These are phyloP conservation scores for Triticum turgidum DNA, from an alignment of 176 grass and related monocot genomes.

Conservation along the genomic window DNA sequence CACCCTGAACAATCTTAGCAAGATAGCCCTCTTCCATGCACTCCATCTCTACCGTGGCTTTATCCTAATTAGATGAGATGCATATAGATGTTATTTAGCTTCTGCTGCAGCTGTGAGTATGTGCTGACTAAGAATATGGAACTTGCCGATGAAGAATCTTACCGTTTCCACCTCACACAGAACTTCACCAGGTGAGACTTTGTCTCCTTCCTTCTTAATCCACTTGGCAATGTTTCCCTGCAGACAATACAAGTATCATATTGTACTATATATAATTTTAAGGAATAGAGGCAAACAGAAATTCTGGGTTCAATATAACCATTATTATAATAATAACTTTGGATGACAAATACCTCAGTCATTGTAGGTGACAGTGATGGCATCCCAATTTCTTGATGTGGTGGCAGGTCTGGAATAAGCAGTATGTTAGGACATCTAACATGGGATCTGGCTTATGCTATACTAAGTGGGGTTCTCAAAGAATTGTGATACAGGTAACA, in stretches of 20 bases:
- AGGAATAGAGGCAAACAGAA: constrained; percentile 3
- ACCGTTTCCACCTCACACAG: constrained; percentile 97
- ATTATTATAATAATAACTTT: neutral
- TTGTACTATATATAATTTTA: constrained; percentile 3
- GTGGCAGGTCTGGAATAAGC: constrained; percentile 68
- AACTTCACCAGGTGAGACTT: constrained; percentile 85
- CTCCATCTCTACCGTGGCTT: constrained; percentile 96
- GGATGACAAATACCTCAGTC: constrained; percentile 70
- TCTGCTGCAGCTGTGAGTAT: constrained; percentile 10
- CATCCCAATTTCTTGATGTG: constrained; percentile 88
- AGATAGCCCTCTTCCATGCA: constrained; percentile 99
- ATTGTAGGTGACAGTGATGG: constrained; percentile 96
- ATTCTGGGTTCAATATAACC: neutral
- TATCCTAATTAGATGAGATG: constrained; percentile 59
- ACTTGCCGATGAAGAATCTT: constrained; percentile 28
- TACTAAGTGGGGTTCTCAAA: neutral
- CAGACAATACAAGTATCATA: constrained; percentile 26
- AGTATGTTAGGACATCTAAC: constrained; percentile 1
- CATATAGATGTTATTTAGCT: constrained; percentile 21
- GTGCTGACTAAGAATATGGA: constrained; percentile 6
- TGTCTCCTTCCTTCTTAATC: constrained; percentile 98
- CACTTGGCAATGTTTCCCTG: constrained; percentile 97
- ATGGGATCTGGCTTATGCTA: neutral
- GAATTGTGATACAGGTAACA: neutral
- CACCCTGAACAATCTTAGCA: constrained; percentile 87